Evolutionary conservation across 83 land plant genomes (phyloP).

Genomic region (Isoetes engelmannii): DNA sequence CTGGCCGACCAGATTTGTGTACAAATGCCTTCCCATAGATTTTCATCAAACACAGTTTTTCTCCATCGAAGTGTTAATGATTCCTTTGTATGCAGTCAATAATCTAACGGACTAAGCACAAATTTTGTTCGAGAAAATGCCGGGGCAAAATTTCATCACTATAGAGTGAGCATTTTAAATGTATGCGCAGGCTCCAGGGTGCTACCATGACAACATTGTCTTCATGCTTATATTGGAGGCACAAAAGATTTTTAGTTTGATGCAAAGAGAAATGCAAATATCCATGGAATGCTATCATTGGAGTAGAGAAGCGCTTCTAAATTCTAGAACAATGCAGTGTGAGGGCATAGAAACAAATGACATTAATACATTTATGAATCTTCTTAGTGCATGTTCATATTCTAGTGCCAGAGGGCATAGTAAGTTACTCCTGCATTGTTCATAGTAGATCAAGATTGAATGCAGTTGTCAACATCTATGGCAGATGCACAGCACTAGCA

Average conservation of each 20-base stretch:
- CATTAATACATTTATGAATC: neutral
- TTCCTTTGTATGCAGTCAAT: neutral
- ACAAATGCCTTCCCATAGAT: too few relatives aligned
- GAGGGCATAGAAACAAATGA: neutral
- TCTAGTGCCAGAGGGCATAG: too few relatives aligned
- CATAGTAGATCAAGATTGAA: too few relatives aligned
- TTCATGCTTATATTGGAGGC: constrained; percentile 6
- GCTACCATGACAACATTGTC: neutral
- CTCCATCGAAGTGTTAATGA: neutral
- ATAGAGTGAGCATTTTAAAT: too few relatives aligned
- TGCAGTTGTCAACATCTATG: too few relatives aligned
- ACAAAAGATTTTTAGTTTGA: neutral
- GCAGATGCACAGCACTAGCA: too few relatives aligned
- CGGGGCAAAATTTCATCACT: neutral
- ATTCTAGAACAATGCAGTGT: neutral
- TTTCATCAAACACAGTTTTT: too few relatives aligned
- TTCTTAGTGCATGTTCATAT: constrained; percentile 2
- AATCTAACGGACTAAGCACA: neutral
- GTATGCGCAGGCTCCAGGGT: neutral
- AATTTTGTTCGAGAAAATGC: neutral
- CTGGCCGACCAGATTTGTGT: too few relatives aligned
- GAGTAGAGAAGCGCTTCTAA: neutral
- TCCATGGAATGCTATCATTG: neutral
- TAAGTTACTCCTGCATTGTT: too few relatives aligned
- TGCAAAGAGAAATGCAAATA: neutral